These are phyloP conservation scores for Camellia oleifera DNA, from an alignment of 179 eudicot genomes.

Conservation along the genomic window DNA sequence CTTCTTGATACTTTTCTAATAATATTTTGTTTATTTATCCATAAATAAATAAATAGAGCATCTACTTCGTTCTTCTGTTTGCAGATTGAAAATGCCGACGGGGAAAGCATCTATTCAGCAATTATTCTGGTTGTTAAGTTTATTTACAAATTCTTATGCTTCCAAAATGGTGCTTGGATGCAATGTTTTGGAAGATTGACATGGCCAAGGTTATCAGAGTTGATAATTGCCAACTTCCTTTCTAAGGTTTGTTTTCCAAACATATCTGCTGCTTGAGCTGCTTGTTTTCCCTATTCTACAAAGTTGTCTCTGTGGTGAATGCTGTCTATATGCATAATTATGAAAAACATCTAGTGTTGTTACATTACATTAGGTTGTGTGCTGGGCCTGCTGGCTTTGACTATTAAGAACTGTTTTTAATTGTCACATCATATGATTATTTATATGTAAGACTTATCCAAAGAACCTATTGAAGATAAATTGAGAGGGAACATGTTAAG, in stretches of 20 bases:
- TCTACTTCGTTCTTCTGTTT: conserved; percentile 13
- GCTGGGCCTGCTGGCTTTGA: neutral
- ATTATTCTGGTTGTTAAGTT: conserved; percentile 58
- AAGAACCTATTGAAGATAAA: no score
- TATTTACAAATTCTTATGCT: conserved; percentile 58
- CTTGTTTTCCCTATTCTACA: neutral
- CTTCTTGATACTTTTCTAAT: no score
- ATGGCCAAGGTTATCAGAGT: conserved; percentile 97
- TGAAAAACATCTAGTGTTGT: neutral
- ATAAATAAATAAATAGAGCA: neutral
- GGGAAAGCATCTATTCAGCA: conserved; percentile 57
- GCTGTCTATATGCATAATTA: neutral
- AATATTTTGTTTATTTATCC: no score
- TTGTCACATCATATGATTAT: neutral
- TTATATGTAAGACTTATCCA: neutral
- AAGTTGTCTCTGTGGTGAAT: neutral
- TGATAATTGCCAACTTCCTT: conserved; percentile 79
- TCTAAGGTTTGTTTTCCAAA: conserved; percentile 55
- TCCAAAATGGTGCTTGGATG: conserved; percentile 69
- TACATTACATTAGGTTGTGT: neutral
- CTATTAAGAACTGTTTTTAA: neutral
- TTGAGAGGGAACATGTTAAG: no score
- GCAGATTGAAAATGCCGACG: conserved; percentile 53
- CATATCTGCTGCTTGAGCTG: no score
- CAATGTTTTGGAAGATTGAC: conserved; percentile 83